Evolutionary conservation across 1,284 basidiomycete genomes (phyloP), one percentile per base, ranked within the genome.

Genomic region (Boletellus dicymbophilus): DNA sequence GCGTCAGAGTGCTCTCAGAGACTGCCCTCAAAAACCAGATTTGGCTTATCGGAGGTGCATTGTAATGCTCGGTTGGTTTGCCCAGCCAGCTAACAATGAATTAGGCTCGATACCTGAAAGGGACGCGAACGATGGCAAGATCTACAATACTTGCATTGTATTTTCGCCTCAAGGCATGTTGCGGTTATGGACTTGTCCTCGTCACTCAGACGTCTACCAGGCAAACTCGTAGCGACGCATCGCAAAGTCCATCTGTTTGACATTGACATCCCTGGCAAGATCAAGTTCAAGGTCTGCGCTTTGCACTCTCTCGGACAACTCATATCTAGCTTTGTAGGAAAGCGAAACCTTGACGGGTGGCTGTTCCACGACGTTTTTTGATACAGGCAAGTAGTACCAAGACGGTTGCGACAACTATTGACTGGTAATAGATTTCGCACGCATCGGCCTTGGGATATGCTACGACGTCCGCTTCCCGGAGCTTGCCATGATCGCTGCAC

Each of bases 181-280:
- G 15, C 37, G 28, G 33, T 23, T 36, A 21, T n/a, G 20, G 28
- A 34, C 27, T 40, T n/a, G 7, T 40, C 11, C n/a, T 37, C 25
- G 21, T 42, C n/a, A n/a, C 34, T 59, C 16, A 49, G 37, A 36
- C 33, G 34, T 37, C 46, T 3, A 0, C 28, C 31, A 93, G 93
- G 93, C 13, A 83, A 90, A 44, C 79, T 98, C 36, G 84, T 99
- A 25, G 89, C 91, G 0, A 84, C 84, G 31, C 93, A 98, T 69
- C 85, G 96, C 47, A 98, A 99, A 71, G 82, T 99, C 2, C 97
- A 99, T 66, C 76, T 99, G 10, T 99, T 99, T 66, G 96, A 99
- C 68, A 98, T 99, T 54, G 93, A 99, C 66, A 96, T 98, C 48
- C 95, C 95, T 0, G 96, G 96, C 18, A 89, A 93, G 68, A 98